Evolutionary conservation across 257 asterid genomes (phyloP).

Genomic region (Solanum piurae): DNA sequence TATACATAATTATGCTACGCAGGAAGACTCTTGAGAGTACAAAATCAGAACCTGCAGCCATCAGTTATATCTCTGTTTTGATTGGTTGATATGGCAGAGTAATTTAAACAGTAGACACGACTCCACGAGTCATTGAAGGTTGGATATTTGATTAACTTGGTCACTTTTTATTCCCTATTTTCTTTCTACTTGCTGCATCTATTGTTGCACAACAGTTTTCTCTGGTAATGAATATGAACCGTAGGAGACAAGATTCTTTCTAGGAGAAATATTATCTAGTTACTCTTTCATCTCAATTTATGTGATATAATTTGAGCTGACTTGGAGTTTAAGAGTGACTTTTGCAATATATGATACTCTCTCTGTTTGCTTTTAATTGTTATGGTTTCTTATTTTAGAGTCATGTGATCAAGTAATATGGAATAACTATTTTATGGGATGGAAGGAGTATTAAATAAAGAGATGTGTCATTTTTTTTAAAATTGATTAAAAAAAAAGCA

Average conservation of each 20-base stretch:
- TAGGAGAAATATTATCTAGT: background rate
- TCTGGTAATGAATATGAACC: background rate
- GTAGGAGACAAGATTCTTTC: background rate
- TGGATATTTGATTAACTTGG: background rate
- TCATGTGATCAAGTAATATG: too few relatives aligned
- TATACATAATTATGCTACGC: background rate
- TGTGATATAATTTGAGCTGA: too few relatives aligned
- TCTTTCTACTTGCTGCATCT: background rate
- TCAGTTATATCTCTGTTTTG: background rate
- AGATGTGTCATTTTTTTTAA: too few relatives aligned
- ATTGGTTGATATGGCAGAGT: background rate
- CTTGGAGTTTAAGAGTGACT: too few relatives aligned
- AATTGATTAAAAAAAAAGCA: too few relatives aligned
- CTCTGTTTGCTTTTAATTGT: too few relatives aligned
- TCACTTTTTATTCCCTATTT: background rate
- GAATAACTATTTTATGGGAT: too few relatives aligned
- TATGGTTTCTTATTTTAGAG: too few relatives aligned
- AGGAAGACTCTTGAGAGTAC: background rate
- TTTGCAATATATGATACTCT: too few relatives aligned
- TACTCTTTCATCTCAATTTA: too few relatives aligned
- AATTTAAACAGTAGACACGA: background rate
- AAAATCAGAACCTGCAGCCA: background rate
- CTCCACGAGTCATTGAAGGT: background rate
- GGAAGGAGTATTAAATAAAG: too few relatives aligned
- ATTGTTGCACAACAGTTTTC: background rate